phyloP scores from a whole-genome alignment of 345 rosid species.

The Murraya koenigii region DNA sequence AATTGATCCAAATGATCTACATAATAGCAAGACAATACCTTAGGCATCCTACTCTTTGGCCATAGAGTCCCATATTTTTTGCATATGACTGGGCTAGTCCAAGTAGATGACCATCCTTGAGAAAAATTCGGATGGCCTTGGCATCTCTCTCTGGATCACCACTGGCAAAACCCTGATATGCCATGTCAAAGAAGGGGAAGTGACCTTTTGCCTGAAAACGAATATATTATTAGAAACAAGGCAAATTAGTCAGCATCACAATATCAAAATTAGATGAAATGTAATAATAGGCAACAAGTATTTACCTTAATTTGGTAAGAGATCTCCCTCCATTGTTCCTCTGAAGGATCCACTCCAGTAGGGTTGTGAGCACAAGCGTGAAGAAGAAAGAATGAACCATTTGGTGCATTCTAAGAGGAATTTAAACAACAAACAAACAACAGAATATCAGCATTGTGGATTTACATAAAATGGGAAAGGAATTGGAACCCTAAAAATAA shows the following conservation, averaged over 20 bases:
- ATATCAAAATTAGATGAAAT: not conserved
- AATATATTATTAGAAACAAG: not conserved
- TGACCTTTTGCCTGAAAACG: constrained; percentile 70
- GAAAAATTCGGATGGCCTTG: constrained; percentile 88
- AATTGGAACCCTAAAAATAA: not conserved
- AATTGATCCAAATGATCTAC: not conserved
- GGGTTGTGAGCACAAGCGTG: constrained; percentile 97
- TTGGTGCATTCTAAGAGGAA: constrained; percentile 71
- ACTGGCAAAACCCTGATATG: constrained; percentile 97
- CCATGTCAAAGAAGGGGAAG: constrained; percentile 96
- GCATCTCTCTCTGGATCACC: constrained; percentile 97
- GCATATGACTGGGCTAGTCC: constrained; percentile 98
- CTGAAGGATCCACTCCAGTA: constrained; percentile 95
- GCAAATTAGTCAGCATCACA: not conserved
- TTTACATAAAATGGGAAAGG: not conserved
- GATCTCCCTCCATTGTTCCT: constrained; percentile 93
- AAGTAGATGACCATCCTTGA: constrained; percentile 82
- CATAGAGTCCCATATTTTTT: constrained; percentile 97
- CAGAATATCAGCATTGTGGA: not conserved
- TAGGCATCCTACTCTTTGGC: constrained; percentile 97
- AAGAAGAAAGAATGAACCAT: constrained; percentile 88
- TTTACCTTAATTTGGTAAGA: constrained; percentile 78
- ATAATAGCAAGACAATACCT: constrained; percentile 44
- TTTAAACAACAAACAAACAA: not conserved
- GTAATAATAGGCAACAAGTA: not conserved